These are phyloP conservation scores for Venturia effusa DNA, from an alignment of 2,329 filamentous ascomycete species.

Conservation along the genomic window DNA sequence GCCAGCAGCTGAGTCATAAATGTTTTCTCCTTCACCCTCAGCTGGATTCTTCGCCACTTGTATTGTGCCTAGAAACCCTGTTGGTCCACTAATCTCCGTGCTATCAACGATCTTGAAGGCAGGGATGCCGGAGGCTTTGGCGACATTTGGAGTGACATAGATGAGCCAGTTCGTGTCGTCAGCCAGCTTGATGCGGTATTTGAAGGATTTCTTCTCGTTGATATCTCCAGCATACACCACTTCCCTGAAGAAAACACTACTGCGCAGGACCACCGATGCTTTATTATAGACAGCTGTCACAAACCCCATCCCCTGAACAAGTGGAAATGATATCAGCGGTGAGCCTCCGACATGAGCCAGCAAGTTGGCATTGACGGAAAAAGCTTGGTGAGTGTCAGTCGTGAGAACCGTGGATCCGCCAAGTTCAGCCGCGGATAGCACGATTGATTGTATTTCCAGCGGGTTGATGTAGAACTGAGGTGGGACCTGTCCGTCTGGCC, in stretches of 20 bases:
- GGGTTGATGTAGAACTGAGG: constrained; percentile 66
- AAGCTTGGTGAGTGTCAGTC: constrained; percentile 41
- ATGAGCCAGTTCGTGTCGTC: constrained; percentile 63
- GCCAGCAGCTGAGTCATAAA: constrained; percentile 68
- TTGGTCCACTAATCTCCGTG: constrained; percentile 51
- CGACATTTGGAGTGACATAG: constrained; percentile 51
- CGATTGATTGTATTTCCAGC: constrained; percentile 67
- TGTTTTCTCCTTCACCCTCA: constrained; percentile 45
- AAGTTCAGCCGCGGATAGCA: constrained; percentile 73
- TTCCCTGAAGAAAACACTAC: constrained; percentile 60
- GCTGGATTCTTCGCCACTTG: constrained; percentile 72
- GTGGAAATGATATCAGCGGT: constrained; percentile 61
- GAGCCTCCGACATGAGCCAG: constrained; percentile 38
- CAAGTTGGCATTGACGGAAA: constrained; percentile 59
- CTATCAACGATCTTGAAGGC: constrained; percentile 37
- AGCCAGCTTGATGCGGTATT: constrained; percentile 63
- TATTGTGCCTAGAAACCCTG: constrained; percentile 63
- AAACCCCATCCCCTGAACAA: constrained; percentile 85
- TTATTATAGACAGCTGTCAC: constrained; percentile 67
- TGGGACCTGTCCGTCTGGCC: constrained; percentile 35
- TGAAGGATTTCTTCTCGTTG: constrained; percentile 56
- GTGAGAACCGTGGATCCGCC: constrained; percentile 43
- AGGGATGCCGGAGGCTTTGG: constrained; percentile 19
- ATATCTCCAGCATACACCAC: constrained; percentile 29
- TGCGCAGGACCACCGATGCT: constrained; percentile 61